Evolutionary conservation across 1,284 basidiomycete genomes (phyloP).

Genomic region (Boletus sp.): DNA sequence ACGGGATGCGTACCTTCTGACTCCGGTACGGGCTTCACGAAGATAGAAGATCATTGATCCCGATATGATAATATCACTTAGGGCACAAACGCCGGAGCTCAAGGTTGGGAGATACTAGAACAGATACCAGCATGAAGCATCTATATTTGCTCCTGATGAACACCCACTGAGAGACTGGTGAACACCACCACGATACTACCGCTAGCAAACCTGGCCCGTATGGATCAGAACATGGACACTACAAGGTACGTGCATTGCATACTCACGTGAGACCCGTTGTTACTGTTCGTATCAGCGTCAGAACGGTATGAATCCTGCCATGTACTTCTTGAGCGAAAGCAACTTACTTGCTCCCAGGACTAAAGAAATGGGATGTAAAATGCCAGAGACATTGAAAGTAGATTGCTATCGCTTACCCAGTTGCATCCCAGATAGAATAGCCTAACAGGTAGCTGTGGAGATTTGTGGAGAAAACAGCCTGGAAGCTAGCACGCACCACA

Average conservation of each 20-base stretch:
- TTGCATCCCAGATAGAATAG: neutral
- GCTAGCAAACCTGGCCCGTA: neutral
- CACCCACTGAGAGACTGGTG: conserved; percentile 4
- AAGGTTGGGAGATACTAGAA: conserved; percentile 1
- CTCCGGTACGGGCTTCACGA: conserved; percentile 9
- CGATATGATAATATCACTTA: conserved; percentile 11
- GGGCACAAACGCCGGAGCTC: neutral
- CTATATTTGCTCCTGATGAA: neutral
- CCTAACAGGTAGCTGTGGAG: conserved; percentile 1
- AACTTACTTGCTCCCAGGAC: conserved; percentile 6
- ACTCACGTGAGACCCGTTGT: neutral
- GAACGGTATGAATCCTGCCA: neutral
- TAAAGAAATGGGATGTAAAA: neutral
- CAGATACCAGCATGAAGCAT: too few relatives aligned
- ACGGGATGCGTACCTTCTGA: conserved; percentile 3
- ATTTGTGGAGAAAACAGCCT: neutral
- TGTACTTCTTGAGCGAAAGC: neutral
- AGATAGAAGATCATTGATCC: conserved; percentile 16
- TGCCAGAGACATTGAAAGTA: neutral
- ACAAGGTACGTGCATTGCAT: neutral
- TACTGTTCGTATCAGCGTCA: neutral
- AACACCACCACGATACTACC: neutral
- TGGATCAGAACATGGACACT: neutral
- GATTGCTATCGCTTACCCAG: conserved; percentile 6
- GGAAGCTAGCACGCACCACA: conserved; percentile 6